phyloP scores from a whole-genome alignment of 352 stramenopile genomes.

The Phytopythium oedochilum region DNA sequence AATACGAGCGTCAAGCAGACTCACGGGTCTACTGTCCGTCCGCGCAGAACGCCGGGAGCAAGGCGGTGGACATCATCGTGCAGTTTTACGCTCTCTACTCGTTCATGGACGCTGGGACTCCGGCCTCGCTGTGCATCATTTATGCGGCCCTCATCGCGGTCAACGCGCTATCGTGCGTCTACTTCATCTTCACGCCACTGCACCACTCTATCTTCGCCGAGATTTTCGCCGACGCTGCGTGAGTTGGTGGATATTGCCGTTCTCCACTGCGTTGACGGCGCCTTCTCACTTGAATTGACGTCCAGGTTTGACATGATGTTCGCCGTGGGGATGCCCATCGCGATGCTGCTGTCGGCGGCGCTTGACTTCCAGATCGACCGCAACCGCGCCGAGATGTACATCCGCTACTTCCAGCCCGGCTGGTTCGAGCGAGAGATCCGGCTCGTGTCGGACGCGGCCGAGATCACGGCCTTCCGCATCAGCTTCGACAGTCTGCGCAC shows the following conservation, averaged over 20 bases:
- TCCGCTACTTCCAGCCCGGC: conserved; percentile 13
- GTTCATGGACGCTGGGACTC: conserved; percentile 10
- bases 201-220: conserved; percentile 13
- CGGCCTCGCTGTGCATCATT: conserved; percentile 3
- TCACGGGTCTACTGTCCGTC: too few species aligned
- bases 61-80: conserved; percentile 11
- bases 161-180: conserved; percentile 17
- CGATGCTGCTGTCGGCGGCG: conserved; percentile 11
- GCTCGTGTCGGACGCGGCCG: conserved; percentile 13
- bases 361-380: conserved; percentile 22
- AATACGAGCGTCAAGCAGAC: too few species aligned
- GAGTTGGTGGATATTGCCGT: too few species aligned
- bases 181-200: conserved; percentile 8
- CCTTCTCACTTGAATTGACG: too few species aligned
- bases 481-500: conserved; percentile 27
- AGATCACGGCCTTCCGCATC: conserved; percentile 20
- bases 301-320: conserved; percentile 23
- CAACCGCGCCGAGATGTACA: conserved; percentile 10
- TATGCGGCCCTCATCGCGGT: conserved; percentile 11
- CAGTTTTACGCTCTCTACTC: conserved; percentile 11
- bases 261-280: too few species aligned
- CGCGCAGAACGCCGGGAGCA: conserved; percentile 17
- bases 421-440: conserved; percentile 24
- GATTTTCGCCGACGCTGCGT: conserved; percentile 20
- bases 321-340: conserved; percentile 19